phyloP scores from a whole-genome alignment of 176 grass and related monocot species.

The Cenchrus fungigraminus region DNA sequence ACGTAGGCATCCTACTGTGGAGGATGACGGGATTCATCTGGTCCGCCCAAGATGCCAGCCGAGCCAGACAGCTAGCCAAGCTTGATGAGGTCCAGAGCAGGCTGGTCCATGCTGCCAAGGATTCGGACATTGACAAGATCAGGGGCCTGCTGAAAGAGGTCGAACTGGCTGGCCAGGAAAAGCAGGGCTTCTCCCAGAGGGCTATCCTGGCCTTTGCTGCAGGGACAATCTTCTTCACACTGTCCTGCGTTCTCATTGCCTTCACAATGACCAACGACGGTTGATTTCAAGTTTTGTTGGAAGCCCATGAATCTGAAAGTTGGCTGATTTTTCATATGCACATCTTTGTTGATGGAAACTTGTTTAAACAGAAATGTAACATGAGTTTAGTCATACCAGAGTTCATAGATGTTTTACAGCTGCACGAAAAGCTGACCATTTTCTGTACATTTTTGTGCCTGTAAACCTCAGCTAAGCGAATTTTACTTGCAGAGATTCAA shows the following conservation, averaged over 20 bases:
- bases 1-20: constrained; percentile 82
- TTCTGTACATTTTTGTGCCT: too few species aligned
- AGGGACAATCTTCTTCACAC: constrained; percentile 57
- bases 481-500: too few species aligned
- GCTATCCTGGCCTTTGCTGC: constrained; percentile 64
- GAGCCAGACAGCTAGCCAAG: constrained; percentile 63
- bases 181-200: constrained; percentile 52
- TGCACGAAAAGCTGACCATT: too few species aligned
- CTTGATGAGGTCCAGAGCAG: constrained; percentile 68
- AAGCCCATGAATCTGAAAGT: constrained; percentile 25
- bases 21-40: constrained; percentile 83
- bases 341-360: too few species aligned
- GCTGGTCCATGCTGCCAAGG: constrained; percentile 65
- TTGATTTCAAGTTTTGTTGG: constrained; percentile 42
- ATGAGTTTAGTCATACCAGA: too few species aligned
- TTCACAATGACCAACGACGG: constrained; percentile 80
- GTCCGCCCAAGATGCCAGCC: constrained; percentile 52
- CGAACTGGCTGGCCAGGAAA: constrained; percentile 64
- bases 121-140: constrained; percentile 73
- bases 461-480: too few species aligned
- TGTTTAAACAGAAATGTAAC: too few species aligned
- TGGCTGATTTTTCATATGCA: neutral
- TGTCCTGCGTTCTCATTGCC: constrained; percentile 66
- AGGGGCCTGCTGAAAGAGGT: constrained; percentile 76
- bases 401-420: too few species aligned